Base-by-base conservation (phyloP, 352 stramenopile genomes). In the Pythium scleroteichum region DNA sequence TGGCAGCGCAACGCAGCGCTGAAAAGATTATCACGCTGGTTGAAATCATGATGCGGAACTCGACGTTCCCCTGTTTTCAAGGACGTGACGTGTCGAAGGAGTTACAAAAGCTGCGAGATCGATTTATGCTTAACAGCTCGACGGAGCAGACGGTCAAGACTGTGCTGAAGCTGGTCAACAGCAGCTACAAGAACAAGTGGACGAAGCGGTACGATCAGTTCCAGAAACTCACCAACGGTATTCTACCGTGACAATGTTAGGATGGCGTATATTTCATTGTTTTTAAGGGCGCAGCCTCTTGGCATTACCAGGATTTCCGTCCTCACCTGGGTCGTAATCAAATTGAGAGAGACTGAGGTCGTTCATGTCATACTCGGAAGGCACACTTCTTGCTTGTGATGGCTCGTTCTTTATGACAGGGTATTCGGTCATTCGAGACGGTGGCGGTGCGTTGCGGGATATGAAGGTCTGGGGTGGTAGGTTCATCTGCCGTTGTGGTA, bases 151-250 rank as follows among this genome's bases (percentile, higher is more conserved):
- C 77, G 9, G 85, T 94, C 40, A 87, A 92, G 60, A 66, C 63
- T 7, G 74, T 89, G 83, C 96, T 98, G 49, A 91, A 96, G 71
- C 72, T 98, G 16, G 94, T 98, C 38, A 85, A 89, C 68, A 83
- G 90, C 20, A 98, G 96, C 48, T 96, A 97, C 69, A 88, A 97
- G 53, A 91, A 98, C 73, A 98, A 99, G 78, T 98, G 95, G 95
- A 99, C 96, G 14, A 85, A 93, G 42, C 98, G 94, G 86, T 99
- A 99, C 78, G 94, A 98, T 72, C 87, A 95, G 66, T 98, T 98
- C 68, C 93, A 98, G 76, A 87, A 97, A 56, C 85, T 88, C 58
- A 96, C 81, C 23, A 96, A 97, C 67, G 85, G 85, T 20, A 97
- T 95, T 61, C 32, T 92, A 29, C 82, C 82, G 7, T 94, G 76